Percentiles rank a stretch among this genome's conserved stretches.
Conservation (phyloP, 2,329 filamentous ascomycete genomes). For the Hypomyces perniciosus region DNA sequence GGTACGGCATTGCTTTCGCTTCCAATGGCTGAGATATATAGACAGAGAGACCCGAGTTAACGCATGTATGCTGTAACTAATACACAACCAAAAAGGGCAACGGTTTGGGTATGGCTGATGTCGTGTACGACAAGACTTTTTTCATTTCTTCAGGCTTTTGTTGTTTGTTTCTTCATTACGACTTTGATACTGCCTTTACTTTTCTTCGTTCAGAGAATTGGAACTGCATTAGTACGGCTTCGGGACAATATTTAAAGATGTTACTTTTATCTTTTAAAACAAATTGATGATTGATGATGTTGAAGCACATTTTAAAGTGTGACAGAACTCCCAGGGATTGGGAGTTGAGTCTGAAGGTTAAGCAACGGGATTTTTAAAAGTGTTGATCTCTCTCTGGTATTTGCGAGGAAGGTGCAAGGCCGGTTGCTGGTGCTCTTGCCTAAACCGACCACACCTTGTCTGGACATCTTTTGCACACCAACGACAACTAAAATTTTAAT, state of each 20-base stretch:
- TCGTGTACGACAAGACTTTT: slow-evolving; percentile 30
- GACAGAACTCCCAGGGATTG: not conserved
- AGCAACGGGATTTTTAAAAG: no score
- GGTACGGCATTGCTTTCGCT: slow-evolving; percentile 22
- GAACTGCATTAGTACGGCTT: not conserved
- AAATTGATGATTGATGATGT: not conserved
- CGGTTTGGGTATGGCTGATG: slow-evolving; percentile 28
- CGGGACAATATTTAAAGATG: slow-evolving; percentile 1
- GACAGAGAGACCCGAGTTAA: slow-evolving; percentile 25
- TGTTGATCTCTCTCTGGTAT: no score
- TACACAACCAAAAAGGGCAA: slow-evolving; percentile 29
- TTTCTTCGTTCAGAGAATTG: not conserved
- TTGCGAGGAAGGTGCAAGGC: no score
- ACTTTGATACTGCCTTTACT: not conserved
- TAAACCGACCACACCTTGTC: no score
- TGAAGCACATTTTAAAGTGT: not conserved
- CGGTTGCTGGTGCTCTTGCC: no score
- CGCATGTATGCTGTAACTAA: slow-evolving; percentile 32
- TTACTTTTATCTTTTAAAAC: not conserved
- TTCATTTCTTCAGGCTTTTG: slow-evolving; percentile 18
- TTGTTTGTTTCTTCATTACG: slow-evolving; percentile 14
- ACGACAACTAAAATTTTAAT: no score
- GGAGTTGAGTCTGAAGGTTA: not conserved
- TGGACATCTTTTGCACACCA: no score
- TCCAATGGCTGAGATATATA: slow-evolving; percentile 29